Percentiles rank a stretch among this genome's conserved stretches.
Conservation (phyloP, 345 rosid genomes). For the Eucalyptus polyanthemos region DNA sequence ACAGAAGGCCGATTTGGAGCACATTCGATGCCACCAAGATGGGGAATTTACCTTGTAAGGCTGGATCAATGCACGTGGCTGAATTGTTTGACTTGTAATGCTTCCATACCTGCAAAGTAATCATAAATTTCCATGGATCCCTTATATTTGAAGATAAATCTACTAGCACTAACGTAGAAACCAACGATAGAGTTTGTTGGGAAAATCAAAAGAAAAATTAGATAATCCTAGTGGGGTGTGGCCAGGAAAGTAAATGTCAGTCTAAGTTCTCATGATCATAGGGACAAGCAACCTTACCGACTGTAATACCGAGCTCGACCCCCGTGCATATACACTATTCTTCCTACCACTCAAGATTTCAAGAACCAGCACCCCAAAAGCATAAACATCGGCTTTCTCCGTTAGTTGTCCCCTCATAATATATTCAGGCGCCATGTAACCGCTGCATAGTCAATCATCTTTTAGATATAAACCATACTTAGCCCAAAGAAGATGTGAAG, state of each 20-base stretch:
- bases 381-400: slow-evolving; percentile 71
- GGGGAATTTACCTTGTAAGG: slow-evolving; percentile 9
- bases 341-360: slow-evolving; percentile 54
- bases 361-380: slow-evolving; percentile 62
- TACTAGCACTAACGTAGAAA: neutral
- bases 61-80: slow-evolving; percentile 16
- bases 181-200: neutral
- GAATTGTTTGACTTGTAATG: slow-evolving; percentile 27
- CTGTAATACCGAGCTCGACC: slow-evolving; percentile 35
- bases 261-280: neutral
- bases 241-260: neutral
- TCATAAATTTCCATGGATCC: neutral
- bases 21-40: slow-evolving; percentile 31
- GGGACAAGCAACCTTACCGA: slow-evolving; percentile 17
- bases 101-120: slow-evolving; percentile 48
- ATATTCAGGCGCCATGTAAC: too few relatives aligned
- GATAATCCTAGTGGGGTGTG: neutral
- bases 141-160: neutral
- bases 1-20: slow-evolving; percentile 56
- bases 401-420: neutral
- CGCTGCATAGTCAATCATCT: too few relatives aligned
- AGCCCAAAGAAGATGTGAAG: neutral
- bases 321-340: slow-evolving; percentile 45
- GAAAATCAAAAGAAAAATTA: neutral
- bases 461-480: too few relatives aligned